These are phyloP conservation scores for Candida dubliniensis DNA, from an alignment of 1,139 yeast genomes.

Conservation along the genomic window DNA sequence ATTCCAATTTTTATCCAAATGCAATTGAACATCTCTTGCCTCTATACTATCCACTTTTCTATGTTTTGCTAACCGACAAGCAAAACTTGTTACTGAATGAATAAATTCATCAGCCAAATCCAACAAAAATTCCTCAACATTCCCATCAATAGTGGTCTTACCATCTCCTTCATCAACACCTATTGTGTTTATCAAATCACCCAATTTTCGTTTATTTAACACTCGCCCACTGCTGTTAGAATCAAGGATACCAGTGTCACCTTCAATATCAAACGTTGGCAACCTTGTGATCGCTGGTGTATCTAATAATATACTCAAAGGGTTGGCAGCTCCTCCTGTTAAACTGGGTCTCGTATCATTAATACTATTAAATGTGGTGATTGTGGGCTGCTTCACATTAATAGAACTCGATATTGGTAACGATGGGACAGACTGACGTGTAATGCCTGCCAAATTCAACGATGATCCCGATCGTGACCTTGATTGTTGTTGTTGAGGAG, in stretches of 20 bases:
- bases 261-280: slow-evolving; percentile 71
- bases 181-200: slow-evolving; percentile 80
- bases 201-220: slow-evolving; percentile 80
- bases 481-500: slow-evolving; percentile 10
- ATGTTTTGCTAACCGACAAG: slow-evolving; percentile 95
- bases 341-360: slow-evolving; percentile 70
- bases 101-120: slow-evolving; percentile 97
- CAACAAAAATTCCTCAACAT: slow-evolving; percentile 85
- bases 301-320: slow-evolving; percentile 56
- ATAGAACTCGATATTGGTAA: slow-evolving; percentile 72
- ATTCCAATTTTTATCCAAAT: slow-evolving; percentile 93
- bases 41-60: slow-evolving; percentile 86
- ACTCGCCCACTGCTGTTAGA: slow-evolving; percentile 60
- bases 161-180: slow-evolving; percentile 89
- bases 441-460: slow-evolving; percentile 41
- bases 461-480: slow-evolving; percentile 11
- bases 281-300: slow-evolving; percentile 77
- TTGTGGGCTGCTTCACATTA: slow-evolving; percentile 61
- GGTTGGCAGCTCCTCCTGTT: slow-evolving; percentile 80
- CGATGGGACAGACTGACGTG: slow-evolving; percentile 68
- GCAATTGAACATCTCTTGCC: slow-evolving; percentile 86
- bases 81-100: slow-evolving; percentile 85
- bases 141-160: slow-evolving; percentile 88
- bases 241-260: slow-evolving; percentile 24
- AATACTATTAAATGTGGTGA: slow-evolving; percentile 55